Evolutionary conservation across 192 early-diverging fungal species (phyloP), one percentile per base, ranked within the genome.

Genomic region (Entomortierella chlamydospora): DNA sequence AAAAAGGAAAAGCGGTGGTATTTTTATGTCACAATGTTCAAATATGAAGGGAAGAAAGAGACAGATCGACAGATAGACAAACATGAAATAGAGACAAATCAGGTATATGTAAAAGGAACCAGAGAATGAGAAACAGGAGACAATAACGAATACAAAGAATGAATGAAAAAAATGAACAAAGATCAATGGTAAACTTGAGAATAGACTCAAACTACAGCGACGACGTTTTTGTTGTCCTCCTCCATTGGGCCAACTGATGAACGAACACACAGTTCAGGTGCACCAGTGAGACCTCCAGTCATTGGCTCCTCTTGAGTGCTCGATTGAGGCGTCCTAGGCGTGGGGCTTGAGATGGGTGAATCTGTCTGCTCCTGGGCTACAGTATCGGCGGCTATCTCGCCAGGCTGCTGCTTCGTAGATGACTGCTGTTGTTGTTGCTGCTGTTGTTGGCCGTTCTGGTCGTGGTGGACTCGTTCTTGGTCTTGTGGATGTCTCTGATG

Each of bases 321-420:
- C 9, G 65, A 55, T 18, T 67, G 73, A 9, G 73, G 73, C 26
- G 73, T 77, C 45, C 73, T 61, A 22, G 73, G 73, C 26, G 73
- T 77, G 23, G 66, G 60, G 60, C 65, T 77, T 0, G 73, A 77
- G 59, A 68, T 68, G 29, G 73, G 73, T 22, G 73, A 77, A 30
- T 77, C 73, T 1, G 59, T 28, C 26, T 49, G 73, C 58, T 77
- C 73, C 45, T 57, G 71, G 0, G 54, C 4, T 18, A 11, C 54
- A 31, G 54, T 1, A 11, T 67, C 64, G 17, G 4, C 49, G 9
- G 33, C 6, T 20, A 30, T 34, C 33, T 71, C 53, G 2, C 25
- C 28, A 8, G 60, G 33, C 45, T 69, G 43, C 20, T 28, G 50
- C 50, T 64, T 64, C 18, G 50, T 29, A 52, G 64, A 20, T 5